Base-by-base conservation (phyloP, 331 rosid species). In the Saraca asoca region DNA sequence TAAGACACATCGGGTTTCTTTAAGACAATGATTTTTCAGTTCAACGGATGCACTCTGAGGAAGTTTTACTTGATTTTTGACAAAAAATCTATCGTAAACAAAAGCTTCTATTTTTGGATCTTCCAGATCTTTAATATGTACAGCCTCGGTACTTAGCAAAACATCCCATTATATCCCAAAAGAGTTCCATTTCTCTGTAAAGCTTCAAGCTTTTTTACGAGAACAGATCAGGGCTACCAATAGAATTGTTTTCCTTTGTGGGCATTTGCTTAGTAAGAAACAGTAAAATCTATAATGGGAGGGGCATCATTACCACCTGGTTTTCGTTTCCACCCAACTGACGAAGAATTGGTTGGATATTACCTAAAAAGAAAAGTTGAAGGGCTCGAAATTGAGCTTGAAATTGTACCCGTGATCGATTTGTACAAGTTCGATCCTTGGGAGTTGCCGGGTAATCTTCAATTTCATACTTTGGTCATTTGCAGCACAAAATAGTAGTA, bases 391-490 rank as follows among this genome's bases (percentile, higher is more conserved):
- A 83, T 92, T 58, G 98, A 92, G 82, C 93, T 92, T 20, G 93
- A 89, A 78, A 95, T 92, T 10, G 85, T 92, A 34, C 98, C 95
- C 0, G 88, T 82, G 11, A 81, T 92, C 72, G 93, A 89, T 74
- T 85, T 92, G 61, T 92, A 89, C 85, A 89, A 92, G 54, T 89
- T 82, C 7, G 98, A 92, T 48, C 98, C 98, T 0, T 92, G 98
- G 96, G 95, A 92, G 61, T 77, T 92, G 77, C 98, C 96, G 37
- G 98, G 96, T 92, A 89, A 53, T 65, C 51, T 24, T 74, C 62
- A 13, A 67, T 19, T 35, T 64, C 49, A 58, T 37, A 59, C 50
- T 61, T 55, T 51, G 41, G 50, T 48, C 39, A 62, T 57, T 62
- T 62, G 46, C 52, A 18, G 7, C 44, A 38, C 17, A n/a, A 8